Evolutionary conservation across 805 yeast species (phyloP).

Genomic region (Sungouiozyma ichnusensis): DNA sequence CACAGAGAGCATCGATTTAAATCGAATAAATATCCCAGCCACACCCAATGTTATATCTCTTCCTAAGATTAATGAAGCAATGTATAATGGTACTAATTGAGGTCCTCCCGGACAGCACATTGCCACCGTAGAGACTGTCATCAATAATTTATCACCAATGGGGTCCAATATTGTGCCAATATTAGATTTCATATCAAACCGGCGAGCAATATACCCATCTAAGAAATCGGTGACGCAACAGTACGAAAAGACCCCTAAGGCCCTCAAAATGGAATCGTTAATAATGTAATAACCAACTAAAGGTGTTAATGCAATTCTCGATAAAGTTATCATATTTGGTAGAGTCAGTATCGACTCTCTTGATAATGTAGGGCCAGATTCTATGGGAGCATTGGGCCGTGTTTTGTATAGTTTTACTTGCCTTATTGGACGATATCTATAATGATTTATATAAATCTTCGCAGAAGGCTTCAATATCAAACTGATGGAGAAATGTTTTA

Average conservation of each 20-base stretch:
- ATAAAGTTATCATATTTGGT: constrained; percentile 76
- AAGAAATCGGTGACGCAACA: constrained; percentile 85
- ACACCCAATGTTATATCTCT: constrained; percentile 67
- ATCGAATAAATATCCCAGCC: constrained; percentile 65
- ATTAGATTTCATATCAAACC: constrained; percentile 61
- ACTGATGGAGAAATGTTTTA: not conserved
- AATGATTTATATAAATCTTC: no score
- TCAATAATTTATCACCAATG: constrained; percentile 82
- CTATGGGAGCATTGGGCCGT: no score
- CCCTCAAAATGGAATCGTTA: constrained; percentile 49
- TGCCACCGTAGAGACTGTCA: constrained; percentile 77
- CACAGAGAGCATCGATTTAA: constrained; percentile 34
- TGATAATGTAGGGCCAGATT: no score
- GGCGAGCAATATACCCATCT: constrained; percentile 88
- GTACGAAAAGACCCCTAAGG: constrained; percentile 65
- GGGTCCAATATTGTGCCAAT: constrained; percentile 92
- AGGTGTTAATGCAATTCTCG: constrained; percentile 78
- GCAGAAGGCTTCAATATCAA: no score
- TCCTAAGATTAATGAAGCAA: constrained; percentile 67
- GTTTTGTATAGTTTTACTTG: no score
- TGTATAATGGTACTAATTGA: constrained; percentile 59
- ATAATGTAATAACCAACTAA: constrained; percentile 70
- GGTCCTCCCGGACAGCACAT: constrained; percentile 41
- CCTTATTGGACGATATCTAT: no score
- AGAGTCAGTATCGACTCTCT: constrained; percentile 21